These are phyloP conservation scores for Akebia trifoliata DNA, from an alignment of 164 flowering plant genomes.

Conservation along the genomic window DNA sequence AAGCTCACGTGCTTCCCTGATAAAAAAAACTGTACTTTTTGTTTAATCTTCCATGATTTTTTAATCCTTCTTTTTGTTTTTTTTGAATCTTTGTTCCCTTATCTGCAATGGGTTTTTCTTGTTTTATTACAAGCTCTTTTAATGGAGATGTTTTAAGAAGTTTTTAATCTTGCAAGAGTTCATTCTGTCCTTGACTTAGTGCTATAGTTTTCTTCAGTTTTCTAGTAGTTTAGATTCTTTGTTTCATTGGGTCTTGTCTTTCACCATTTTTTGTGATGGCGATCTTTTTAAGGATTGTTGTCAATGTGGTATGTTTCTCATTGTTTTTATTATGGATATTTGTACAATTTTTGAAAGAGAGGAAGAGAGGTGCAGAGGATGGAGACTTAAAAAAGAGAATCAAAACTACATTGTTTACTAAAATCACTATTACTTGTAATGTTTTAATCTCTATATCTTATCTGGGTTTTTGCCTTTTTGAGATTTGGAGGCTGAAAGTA, in stretches of 20 bases:
- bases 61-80: too few species aligned
- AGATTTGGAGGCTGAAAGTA: constrained; percentile 24
- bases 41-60: too few species aligned
- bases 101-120: too few species aligned
- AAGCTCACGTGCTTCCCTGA: too few species aligned
- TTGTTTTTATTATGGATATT: constrained; percentile 42
- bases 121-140: too few species aligned
- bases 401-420: constrained; percentile 7
- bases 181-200: too few species aligned
- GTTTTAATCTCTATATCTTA: constrained; percentile 27
- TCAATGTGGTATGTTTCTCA: constrained; percentile 26
- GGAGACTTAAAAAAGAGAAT: constrained; percentile 25
- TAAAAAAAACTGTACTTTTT: too few species aligned
- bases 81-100: too few species aligned
- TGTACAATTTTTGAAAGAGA: constrained; percentile 24
- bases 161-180: too few species aligned
- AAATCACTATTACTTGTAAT: constrained; percentile 27
- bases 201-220: too few species aligned
- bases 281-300: constrained; percentile 18
- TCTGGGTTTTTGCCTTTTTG: constrained; percentile 35
- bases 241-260: constrained; percentile 7
- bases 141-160: too few species aligned
- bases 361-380: constrained; percentile 30
- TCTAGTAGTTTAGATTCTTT: constrained; percentile 27
- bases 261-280: constrained; percentile 26